Conservation (phyloP, 768 basidiomycete species). For the Rhizopogon vulgaris region DNA sequence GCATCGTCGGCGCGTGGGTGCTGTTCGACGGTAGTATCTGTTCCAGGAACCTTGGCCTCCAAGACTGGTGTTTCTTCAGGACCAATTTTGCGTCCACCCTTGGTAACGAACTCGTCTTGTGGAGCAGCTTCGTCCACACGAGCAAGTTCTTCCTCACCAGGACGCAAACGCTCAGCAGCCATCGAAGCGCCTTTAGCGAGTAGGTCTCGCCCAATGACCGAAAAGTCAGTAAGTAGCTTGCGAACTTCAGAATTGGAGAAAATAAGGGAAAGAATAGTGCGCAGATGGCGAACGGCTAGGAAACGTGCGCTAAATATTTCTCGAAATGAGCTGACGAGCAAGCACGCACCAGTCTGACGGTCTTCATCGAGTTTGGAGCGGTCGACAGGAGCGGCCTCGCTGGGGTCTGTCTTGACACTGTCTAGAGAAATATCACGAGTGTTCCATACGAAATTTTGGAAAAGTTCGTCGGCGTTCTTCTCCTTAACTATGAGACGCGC, state of each 20-base stretch:
- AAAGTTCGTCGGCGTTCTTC: slow-evolving; percentile 87
- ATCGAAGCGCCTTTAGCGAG: slow-evolving; percentile 70
- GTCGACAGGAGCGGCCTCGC: slow-evolving; percentile 41
- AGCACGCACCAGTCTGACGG: slow-evolving; percentile 47
- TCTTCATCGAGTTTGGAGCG: slow-evolving; percentile 53
- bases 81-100: slow-evolving; percentile 34
- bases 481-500: slow-evolving; percentile 62
- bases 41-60: slow-evolving; percentile 39
- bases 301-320: slow-evolving; percentile 8
- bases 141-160: slow-evolving; percentile 54
- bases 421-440: slow-evolving; percentile 43
- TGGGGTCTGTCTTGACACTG: slow-evolving; percentile 37
- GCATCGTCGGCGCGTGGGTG: slow-evolving; percentile 47
- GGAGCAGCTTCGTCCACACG: slow-evolving; percentile 67
- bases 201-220: slow-evolving; percentile 75
- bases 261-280: slow-evolving; percentile 80
- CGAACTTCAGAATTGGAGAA: slow-evolving; percentile 92
- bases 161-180: slow-evolving; percentile 63
- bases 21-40: slow-evolving; percentile 37
- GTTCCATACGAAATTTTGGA: slow-evolving; percentile 88
- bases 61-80: slow-evolving; percentile 43
- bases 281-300: slow-evolving; percentile 78
- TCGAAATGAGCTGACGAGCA: neutral
- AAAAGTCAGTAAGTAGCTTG: slow-evolving; percentile 79
- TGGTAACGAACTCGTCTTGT: slow-evolving; percentile 55